Percentiles rank a stretch among this genome's conserved stretches.
These are phyloP conservation scores for Exophiala sideris DNA, from an alignment of 2,329 filamentous ascomycete species.

Conservation along the genomic window DNA sequence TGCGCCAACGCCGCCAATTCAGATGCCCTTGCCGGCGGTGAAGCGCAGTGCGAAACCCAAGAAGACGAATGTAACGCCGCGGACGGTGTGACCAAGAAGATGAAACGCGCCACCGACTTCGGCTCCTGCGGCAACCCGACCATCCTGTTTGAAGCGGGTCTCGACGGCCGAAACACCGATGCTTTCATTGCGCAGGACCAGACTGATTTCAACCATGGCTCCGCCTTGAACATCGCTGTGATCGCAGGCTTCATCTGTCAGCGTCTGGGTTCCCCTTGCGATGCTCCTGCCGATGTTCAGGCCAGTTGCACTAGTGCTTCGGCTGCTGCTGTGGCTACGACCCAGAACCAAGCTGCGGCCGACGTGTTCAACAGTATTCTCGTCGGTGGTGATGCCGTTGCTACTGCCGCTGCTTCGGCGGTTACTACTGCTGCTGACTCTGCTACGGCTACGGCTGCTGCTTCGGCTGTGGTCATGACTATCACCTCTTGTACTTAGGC, in stretches of 20 bases:
- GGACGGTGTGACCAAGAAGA: constrained; percentile 3
- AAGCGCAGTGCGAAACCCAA: constrained; percentile 7
- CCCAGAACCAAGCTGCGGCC: constrained; percentile 16
- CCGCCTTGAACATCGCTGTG: constrained; percentile 47
- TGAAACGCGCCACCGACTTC: constrained; percentile 35
- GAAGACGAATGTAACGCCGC: constrained; percentile 6
- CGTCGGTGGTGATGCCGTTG: not conserved
- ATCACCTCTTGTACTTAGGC: constrained; percentile 9
- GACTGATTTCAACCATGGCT: constrained; percentile 51
- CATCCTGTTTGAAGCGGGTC: constrained; percentile 47
- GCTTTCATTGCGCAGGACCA: constrained; percentile 45
- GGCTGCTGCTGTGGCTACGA: constrained; percentile 11
- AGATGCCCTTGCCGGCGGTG: constrained; percentile 5
- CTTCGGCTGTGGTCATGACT: constrained; percentile 4
- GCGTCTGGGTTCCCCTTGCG: constrained; percentile 38
- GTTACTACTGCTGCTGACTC: not conserved
- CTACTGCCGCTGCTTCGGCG: not conserved
- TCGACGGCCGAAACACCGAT: constrained; percentile 47
- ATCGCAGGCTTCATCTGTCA: constrained; percentile 50
- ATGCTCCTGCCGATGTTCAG: constrained; percentile 30
- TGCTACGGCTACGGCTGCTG: not conserved
- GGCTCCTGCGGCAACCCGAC: constrained; percentile 49
- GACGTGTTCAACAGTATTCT: constrained; percentile 15
- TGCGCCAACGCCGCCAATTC: constrained; percentile 46
- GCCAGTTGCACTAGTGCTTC: constrained; percentile 7